Evolutionary conservation across 2,329 filamentous ascomycete genomes (phyloP), one percentile per base, ranked within the genome.

Genomic region (Dryadomyces sulphureus): DNA sequence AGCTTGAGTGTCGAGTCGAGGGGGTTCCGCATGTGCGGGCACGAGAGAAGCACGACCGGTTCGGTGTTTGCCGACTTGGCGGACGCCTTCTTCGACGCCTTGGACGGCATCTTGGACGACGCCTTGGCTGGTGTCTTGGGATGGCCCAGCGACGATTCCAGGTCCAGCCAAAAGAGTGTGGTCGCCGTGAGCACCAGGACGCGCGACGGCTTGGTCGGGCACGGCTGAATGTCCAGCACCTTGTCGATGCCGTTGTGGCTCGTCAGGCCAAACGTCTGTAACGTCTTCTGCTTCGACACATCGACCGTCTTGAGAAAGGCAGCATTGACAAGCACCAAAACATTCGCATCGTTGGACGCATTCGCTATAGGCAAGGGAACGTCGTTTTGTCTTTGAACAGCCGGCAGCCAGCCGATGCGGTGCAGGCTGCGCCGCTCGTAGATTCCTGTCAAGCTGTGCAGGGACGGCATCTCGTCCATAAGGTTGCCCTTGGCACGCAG

Each of bases 131-230:
- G n/a, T n/a, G 25, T 30, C 25, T 30, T 30, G 7, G 7, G 25
- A 12, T 30, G 9, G 6, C 9, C 27, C 27, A 36, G 20, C 5
- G 16, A 34, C 7, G 11, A 20, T 5, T 47, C 44, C 14, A 73
- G 54, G 41, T 68, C 62, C n/a, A 76, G 52, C 62, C 73, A 66
- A 30, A 70, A 61, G 0, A 82, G 46, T 24, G 62, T 63, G 0
- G 63, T 64, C 12, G 67, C 69, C 1, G 78, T 84, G 39, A 84
- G 60, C 9, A 84, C 61, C 47, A 79, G 73, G 1, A 77, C 54
- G n/a, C 74, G 68, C 22, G 65, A 62, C 5, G 64, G 60, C 45
- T 69, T 62, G 2, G 59, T 54, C 1, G 68, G 67, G 48, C 72
- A 73, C 8, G 59, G 54, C 50, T 67, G 66, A 1, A 79, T 55